phyloP scores from a whole-genome alignment of 2,329 filamentous ascomycete genomes.

The Parasarocladium wereldwijsianum region DNA sequence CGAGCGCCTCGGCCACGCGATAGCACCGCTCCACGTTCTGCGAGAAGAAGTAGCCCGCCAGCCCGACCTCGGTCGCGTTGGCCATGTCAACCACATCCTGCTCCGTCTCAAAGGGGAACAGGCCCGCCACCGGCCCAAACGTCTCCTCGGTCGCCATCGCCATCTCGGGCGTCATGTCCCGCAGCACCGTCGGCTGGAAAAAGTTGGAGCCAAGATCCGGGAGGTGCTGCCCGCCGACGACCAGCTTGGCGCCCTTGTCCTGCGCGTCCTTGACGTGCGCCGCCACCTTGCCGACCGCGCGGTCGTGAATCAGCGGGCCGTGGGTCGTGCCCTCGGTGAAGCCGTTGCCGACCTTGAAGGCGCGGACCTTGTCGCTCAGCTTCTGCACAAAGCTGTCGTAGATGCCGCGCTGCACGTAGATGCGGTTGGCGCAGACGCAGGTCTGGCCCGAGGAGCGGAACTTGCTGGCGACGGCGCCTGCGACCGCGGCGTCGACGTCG shows the following conservation, averaged over 20 bases:
- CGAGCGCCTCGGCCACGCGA: constrained; percentile 52
- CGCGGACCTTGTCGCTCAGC: constrained; percentile 57
- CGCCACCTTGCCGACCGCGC: constrained; percentile 67
- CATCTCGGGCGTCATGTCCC: constrained; percentile 79
- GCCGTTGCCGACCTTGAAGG: constrained; percentile 63
- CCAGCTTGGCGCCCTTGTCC: constrained; percentile 59
- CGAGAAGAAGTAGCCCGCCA: constrained; percentile 91
- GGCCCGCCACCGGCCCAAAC: constrained; percentile 81
- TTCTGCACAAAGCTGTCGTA: constrained; percentile 60
- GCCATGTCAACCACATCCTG: constrained; percentile 75
- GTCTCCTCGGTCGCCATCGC: constrained; percentile 77
- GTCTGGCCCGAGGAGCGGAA: constrained; percentile 94
- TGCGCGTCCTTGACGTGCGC: constrained; percentile 68
- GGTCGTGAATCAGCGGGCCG: constrained; percentile 72
- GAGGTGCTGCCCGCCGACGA: constrained; percentile 61
- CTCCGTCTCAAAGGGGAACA: constrained; percentile 82
- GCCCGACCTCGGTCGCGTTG: constrained; percentile 69
- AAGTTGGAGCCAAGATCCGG: constrained; percentile 71
- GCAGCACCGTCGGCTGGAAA: constrained; percentile 79
- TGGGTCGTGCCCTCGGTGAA: constrained; percentile 60
- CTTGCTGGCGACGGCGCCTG: constrained; percentile 72
- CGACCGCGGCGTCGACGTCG: constrained; percentile 71
- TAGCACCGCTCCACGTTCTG: constrained; percentile 42
- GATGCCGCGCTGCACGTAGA: constrained; percentile 65
- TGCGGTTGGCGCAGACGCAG: constrained; percentile 77